Evolutionary conservation across 2,329 filamentous ascomycete genomes (phyloP).

Genomic region (Coniochaeta pulveracea): DNA sequence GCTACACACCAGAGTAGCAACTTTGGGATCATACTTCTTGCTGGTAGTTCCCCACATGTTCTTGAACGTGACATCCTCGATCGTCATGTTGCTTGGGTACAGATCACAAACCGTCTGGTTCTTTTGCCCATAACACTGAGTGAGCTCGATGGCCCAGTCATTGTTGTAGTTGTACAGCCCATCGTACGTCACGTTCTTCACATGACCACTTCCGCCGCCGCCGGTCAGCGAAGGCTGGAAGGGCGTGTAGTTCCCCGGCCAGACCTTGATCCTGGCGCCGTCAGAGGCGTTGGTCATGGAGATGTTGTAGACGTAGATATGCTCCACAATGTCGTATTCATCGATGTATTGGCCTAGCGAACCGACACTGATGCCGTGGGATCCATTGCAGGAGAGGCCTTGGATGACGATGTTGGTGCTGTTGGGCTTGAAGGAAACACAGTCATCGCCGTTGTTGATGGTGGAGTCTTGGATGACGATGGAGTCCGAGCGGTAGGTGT

Average conservation of each 20-base stretch:
- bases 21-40: slow-evolving; percentile 26
- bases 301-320: slow-evolving; percentile 39
- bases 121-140: slow-evolving; percentile 32
- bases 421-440: slow-evolving; percentile 54
- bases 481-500: slow-evolving; percentile 45
- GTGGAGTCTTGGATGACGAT: slow-evolving; percentile 53
- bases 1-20: slow-evolving; percentile 35
- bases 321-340: slow-evolving; percentile 46
- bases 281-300: slow-evolving; percentile 22
- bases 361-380: slow-evolving; percentile 50
- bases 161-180: slow-evolving; percentile 1
- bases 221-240: slow-evolving; percentile 39
- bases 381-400: slow-evolving; percentile 48
- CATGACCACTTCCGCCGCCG: slow-evolving; percentile 46
- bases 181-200: slow-evolving; percentile 47
- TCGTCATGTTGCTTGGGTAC: slow-evolving; percentile 31
- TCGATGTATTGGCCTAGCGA: slow-evolving; percentile 47
- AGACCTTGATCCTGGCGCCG: slow-evolving; percentile 55
- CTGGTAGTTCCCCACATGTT: slow-evolving; percentile 44
- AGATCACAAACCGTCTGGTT: slow-evolving; percentile 50
- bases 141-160: slow-evolving; percentile 7
- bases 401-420: slow-evolving; percentile 46
- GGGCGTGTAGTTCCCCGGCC: slow-evolving; percentile 14
- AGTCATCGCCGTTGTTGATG: slow-evolving; percentile 57
- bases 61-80: slow-evolving; percentile 42